Percentiles rank a stretch among this genome's conserved stretches.
Evolutionary conservation across 2,329 filamentous ascomycete genomes (phyloP).

Genomic region (Aspergillus cejpii): DNA sequence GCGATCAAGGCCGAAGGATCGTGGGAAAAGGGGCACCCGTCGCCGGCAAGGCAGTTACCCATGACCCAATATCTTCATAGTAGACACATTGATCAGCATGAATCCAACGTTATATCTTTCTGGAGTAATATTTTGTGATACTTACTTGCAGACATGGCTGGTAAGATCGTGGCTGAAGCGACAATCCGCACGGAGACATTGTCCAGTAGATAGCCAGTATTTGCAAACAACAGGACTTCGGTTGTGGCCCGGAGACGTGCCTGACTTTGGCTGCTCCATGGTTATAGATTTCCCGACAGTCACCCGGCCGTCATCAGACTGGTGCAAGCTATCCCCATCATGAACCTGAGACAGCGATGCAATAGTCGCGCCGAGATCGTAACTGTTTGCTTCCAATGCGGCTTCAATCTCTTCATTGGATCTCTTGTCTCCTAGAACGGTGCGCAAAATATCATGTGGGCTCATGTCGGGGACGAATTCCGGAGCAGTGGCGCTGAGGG

Average conservation of each 20-base stretch:
- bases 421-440: slow-evolving; percentile 80
- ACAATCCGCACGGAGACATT: slow-evolving; percentile 91
- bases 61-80: slow-evolving; percentile 83
- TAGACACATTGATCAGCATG: slow-evolving; percentile 15
- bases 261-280: slow-evolving; percentile 62
- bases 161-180: slow-evolving; percentile 95
- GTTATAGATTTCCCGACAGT: slow-evolving; percentile 87
- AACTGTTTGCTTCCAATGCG: slow-evolving; percentile 81
- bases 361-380: slow-evolving; percentile 88
- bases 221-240: slow-evolving; percentile 91
- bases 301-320: slow-evolving; percentile 56
- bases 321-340: slow-evolving; percentile 46
- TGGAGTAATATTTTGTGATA: slow-evolving; percentile 23
- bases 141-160: slow-evolving; percentile 96
- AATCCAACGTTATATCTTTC: not conserved
- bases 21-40: slow-evolving; percentile 94
- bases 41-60: slow-evolving; percentile 88
- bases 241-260: slow-evolving; percentile 67
- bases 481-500: slow-evolving; percentile 71
- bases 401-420: slow-evolving; percentile 91
- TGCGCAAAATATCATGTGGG: slow-evolving; percentile 94
- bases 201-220: slow-evolving; percentile 92
- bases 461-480: slow-evolving; percentile 90
- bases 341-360: slow-evolving; percentile 77
- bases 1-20: slow-evolving; percentile 83